Evolutionary conservation across 768 basidiomycete species (phyloP).

Genomic region (Tricholoma sp.): DNA sequence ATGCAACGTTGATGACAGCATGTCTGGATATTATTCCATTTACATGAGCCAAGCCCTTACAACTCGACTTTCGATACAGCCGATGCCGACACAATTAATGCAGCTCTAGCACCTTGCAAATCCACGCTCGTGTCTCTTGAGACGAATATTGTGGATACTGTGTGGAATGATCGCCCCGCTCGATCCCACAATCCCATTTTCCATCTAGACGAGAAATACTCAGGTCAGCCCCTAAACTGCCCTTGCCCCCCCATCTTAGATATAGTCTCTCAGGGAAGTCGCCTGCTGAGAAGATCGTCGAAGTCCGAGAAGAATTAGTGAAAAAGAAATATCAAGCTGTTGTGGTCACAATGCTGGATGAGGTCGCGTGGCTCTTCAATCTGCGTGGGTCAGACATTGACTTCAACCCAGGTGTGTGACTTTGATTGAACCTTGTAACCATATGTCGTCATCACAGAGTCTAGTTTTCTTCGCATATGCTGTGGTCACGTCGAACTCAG

Average conservation of each 20-base stretch:
- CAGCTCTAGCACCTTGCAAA: conserved; percentile 46
- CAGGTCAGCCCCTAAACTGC: conserved; percentile 37
- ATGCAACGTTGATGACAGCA: conserved; percentile 69
- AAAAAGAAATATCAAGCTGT: conserved; percentile 65
- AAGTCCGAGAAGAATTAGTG: conserved; percentile 57
- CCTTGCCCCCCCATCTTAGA: neutral
- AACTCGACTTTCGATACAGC: conserved; percentile 27
- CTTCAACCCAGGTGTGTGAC: conserved; percentile 56
- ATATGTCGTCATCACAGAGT: neutral
- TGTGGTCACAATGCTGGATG: conserved; percentile 87
- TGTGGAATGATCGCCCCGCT: conserved; percentile 72
- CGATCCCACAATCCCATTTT: conserved; percentile 66
- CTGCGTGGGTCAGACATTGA: conserved; percentile 89
- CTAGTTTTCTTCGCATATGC: conserved; percentile 92
- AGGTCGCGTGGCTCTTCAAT: conserved; percentile 93
- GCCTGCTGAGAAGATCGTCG: conserved; percentile 59
- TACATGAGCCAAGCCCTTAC: neutral
- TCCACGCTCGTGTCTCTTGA: conserved; percentile 63
- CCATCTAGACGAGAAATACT: conserved; percentile 66
- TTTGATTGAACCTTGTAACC: neutral
- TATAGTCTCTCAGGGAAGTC: conserved; percentile 43
- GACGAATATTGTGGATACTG: conserved; percentile 71
- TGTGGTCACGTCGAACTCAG: conserved; percentile 55
- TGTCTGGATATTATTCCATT: conserved; percentile 29
- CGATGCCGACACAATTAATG: conserved; percentile 60